Percentiles rank a stretch among this genome's conserved stretches.
These are phyloP conservation scores for Lachnellula arida DNA, from an alignment of 2,329 filamentous ascomycete genomes.

Conservation along the genomic window DNA sequence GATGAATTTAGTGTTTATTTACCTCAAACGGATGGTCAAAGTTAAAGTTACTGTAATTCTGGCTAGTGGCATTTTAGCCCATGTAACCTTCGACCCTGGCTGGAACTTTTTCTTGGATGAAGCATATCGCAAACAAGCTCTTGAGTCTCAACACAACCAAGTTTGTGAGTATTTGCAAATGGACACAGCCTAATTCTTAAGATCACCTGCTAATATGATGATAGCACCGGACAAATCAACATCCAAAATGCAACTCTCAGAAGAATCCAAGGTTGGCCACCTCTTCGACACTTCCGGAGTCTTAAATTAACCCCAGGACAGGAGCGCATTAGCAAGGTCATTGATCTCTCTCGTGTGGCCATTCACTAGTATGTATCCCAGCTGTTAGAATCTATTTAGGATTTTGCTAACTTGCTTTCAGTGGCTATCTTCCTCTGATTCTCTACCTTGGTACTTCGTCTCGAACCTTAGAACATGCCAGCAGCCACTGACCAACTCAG, in stretches of 20 bases:
- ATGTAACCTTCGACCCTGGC: neutral
- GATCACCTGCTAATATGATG: constrained; percentile 7
- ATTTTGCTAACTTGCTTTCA: constrained; percentile 41
- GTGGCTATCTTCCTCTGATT: constrained; percentile 94
- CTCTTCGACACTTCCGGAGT: neutral
- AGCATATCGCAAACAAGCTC: neutral
- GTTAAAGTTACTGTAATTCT: neutral
- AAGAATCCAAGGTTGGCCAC: constrained; percentile 83
- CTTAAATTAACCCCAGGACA: constrained; percentile 37
- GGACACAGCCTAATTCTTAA: neutral
- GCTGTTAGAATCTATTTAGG: neutral
- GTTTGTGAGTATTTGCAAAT: constrained; percentile 8
- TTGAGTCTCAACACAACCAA: neutral
- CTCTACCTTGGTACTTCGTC: constrained; percentile 78
- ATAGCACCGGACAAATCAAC: constrained; percentile 11
- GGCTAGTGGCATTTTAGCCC: neutral
- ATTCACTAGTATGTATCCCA: constrained; percentile 78
- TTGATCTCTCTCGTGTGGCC: constrained; percentile 87
- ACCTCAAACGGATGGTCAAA: neutral
- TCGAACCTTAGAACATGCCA: constrained; percentile 3
- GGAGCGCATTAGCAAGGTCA: constrained; percentile 97
- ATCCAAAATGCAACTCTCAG: constrained; percentile 59
- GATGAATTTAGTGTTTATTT: too few species aligned
- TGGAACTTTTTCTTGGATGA: constrained; percentile 2
- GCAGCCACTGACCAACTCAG: constrained; percentile 40